A percentile compares a stretch with the other conserved stretches of the same genome.
Evolutionary conservation across 805 yeast species (phyloP).

Genomic region (Grigorovia transvaalensis): DNA sequence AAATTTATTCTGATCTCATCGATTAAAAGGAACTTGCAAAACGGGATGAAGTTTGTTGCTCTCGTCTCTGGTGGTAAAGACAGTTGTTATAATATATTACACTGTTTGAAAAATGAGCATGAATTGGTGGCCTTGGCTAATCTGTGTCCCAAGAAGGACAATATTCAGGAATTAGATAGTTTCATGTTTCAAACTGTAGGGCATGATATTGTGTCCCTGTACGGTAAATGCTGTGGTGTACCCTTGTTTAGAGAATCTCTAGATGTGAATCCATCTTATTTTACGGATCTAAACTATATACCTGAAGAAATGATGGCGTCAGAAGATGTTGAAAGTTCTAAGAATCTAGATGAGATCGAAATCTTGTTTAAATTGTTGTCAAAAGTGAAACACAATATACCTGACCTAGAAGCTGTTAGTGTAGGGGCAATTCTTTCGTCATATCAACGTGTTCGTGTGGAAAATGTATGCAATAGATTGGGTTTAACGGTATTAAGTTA

Average conservation of each 20-base stretch:
- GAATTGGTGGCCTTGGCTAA: constrained; percentile 79
- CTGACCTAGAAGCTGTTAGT: constrained; percentile 75
- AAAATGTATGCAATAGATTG: constrained; percentile 70
- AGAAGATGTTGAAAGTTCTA: neutral
- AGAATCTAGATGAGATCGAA: constrained; percentile 72
- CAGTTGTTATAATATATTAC: constrained; percentile 80
- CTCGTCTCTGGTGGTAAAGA: constrained; percentile 94
- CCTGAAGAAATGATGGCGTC: constrained; percentile 5
- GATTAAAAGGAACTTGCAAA: neutral
- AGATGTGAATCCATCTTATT: constrained; percentile 44
- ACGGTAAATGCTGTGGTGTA: constrained; percentile 60
- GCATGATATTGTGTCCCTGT: constrained; percentile 58
- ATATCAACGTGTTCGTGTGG: constrained; percentile 92
- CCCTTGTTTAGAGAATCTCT: constrained; percentile 71
- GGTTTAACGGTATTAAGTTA: constrained; percentile 62
- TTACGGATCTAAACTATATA: constrained; percentile 58
- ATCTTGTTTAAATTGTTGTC: constrained; percentile 52
- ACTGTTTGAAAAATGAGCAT: constrained; percentile 80
- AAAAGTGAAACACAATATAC: constrained; percentile 41
- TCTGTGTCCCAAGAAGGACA: constrained; percentile 48
- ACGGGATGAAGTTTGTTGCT: constrained; percentile 78
- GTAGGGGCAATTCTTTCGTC: constrained; percentile 94
- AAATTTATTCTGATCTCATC: neutral
- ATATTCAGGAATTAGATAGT: constrained; percentile 70
- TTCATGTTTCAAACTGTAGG: constrained; percentile 99